Conservation (phyloP, 2,329 filamentous ascomycete species). For the Fusarium phyllophilum region DNA sequence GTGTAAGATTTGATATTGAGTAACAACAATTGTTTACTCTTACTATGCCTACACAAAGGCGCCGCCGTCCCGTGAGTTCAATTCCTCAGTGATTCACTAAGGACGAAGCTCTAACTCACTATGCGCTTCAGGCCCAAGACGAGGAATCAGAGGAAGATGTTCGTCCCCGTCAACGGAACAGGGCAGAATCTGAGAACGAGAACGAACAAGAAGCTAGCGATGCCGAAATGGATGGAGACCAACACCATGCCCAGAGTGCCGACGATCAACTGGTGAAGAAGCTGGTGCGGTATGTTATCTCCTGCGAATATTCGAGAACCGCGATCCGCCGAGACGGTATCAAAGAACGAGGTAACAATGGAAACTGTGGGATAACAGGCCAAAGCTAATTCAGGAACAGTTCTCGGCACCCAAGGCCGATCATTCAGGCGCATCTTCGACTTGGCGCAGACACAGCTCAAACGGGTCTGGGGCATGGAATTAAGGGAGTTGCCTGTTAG, state of each 20-base stretch:
- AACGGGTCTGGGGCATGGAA: slow-evolving; percentile 87
- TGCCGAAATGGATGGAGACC: slow-evolving; percentile 48
- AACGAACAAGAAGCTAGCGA: slow-evolving; percentile 52
- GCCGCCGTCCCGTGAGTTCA: slow-evolving; percentile 47
- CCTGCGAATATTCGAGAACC: slow-evolving; percentile 71
- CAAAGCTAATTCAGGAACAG: slow-evolving; percentile 51
- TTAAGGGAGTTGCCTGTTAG: slow-evolving; percentile 82
- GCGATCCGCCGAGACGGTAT: slow-evolving; percentile 71
- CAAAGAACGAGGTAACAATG: slow-evolving; percentile 65
- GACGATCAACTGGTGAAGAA: slow-evolving; percentile 70
- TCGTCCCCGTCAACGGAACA: slow-evolving; percentile 48
- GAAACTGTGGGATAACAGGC: fast-evolving
- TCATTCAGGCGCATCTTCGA: slow-evolving; percentile 83
- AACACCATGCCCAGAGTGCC: slow-evolving; percentile 49
- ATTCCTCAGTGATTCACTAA: slow-evolving; percentile 17
- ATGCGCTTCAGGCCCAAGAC: slow-evolving; percentile 33
- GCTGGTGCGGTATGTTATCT: slow-evolving; percentile 73
- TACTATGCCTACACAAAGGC: slow-evolving; percentile 49
- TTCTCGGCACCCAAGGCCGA: slow-evolving; percentile 75
- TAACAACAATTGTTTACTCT: not conserved
- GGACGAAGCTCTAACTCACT: slow-evolving; percentile 14
- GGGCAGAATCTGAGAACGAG: slow-evolving; percentile 42
- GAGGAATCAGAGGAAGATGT: slow-evolving; percentile 49
- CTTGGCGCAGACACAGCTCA: slow-evolving; percentile 77
- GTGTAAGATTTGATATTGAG: not conserved